Percentiles rank a stretch among this genome's conserved stretches.
These are phyloP conservation scores for Nematocida sp. DNA, from an alignment of 371 early-diverging fungal species.

Conservation along the genomic window DNA sequence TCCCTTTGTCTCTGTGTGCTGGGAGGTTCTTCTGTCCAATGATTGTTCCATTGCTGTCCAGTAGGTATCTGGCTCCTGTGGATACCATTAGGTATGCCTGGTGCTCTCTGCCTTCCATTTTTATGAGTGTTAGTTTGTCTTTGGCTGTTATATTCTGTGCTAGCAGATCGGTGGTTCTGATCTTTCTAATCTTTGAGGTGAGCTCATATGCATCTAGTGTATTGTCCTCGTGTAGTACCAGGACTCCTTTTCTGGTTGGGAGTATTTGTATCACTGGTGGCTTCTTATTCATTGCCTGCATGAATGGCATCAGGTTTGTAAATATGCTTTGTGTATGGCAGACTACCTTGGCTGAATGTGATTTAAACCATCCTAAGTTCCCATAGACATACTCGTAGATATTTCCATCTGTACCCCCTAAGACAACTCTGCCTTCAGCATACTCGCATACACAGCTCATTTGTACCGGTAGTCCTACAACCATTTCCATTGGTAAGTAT, in stretches of 20 bases:
- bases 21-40: slow-evolving; percentile 9
- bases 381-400: slow-evolving; percentile 41
- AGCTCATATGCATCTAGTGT: slow-evolving; percentile 31
- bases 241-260: slow-evolving; percentile 15
- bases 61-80: slow-evolving; percentile 11
- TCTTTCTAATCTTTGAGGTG: neutral
- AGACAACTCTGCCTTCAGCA: slow-evolving; percentile 14
- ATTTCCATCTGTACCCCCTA: slow-evolving; percentile 48
- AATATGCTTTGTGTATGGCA: slow-evolving; percentile 30
- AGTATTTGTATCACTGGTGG: slow-evolving; percentile 21
- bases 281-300: slow-evolving; percentile 37
- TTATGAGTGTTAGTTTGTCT: slow-evolving; percentile 15
- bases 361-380: slow-evolving; percentile 10
- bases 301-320: slow-evolving; percentile 24
- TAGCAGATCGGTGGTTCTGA: slow-evolving; percentile 34
- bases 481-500: slow-evolving; percentile 18
- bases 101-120: neutral
- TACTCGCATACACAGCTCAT: slow-evolving; percentile 41
- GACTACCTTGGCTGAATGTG: neutral
- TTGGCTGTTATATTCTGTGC: neutral
- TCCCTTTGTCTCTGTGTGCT: neutral
- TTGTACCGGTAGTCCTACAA: slow-evolving; percentile 20
- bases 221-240: slow-evolving; percentile 28
- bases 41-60: slow-evolving; percentile 18
- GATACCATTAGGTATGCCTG: slow-evolving; percentile 17